Evolutionary conservation across 1,139 yeast genomes (phyloP).

Genomic region (Zhuliangozyma blackwelliae): DNA sequence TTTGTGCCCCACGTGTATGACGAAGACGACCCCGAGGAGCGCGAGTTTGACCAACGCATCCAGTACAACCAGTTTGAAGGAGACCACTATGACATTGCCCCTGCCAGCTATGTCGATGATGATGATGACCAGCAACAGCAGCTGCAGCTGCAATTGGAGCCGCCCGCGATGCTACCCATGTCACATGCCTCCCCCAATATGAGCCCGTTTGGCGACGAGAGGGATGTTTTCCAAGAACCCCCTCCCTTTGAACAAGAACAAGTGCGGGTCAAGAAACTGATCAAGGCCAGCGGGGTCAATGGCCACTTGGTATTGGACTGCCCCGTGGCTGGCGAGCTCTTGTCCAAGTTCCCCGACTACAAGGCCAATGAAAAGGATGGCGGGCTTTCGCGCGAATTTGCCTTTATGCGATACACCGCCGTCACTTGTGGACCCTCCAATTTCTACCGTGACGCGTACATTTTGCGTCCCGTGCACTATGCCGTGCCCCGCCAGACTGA

Average conservation of each 20-base stretch:
- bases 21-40: conserved; percentile 37
- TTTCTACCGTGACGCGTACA: conserved; percentile 42
- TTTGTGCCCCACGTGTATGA: conserved; percentile 47
- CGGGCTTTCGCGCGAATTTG: conserved; percentile 43
- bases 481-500: conserved; percentile 45
- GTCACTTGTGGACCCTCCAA: conserved; percentile 50
- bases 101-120: conserved; percentile 16
- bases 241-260: conserved; percentile 24
- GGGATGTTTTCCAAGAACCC: conserved; percentile 20
- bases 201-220: conserved; percentile 32
- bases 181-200: no score
- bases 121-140: conserved; percentile 6
- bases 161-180: not conserved
- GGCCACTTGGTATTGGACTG: conserved; percentile 50
- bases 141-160: not conserved
- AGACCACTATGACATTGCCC: conserved; percentile 40
- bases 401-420: conserved; percentile 48
- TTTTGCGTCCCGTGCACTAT: conserved; percentile 44
- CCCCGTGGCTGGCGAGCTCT: conserved; percentile 46
- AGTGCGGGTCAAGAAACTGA: conserved; percentile 34
- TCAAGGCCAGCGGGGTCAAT: conserved; percentile 40
- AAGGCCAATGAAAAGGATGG: conserved; percentile 31
- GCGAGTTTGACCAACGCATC: conserved; percentile 38
- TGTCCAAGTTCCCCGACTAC: conserved; percentile 43
- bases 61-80: conserved; percentile 41